Conservation (phyloP, 768 basidiomycete species). For the Suillus sp. region DNA sequence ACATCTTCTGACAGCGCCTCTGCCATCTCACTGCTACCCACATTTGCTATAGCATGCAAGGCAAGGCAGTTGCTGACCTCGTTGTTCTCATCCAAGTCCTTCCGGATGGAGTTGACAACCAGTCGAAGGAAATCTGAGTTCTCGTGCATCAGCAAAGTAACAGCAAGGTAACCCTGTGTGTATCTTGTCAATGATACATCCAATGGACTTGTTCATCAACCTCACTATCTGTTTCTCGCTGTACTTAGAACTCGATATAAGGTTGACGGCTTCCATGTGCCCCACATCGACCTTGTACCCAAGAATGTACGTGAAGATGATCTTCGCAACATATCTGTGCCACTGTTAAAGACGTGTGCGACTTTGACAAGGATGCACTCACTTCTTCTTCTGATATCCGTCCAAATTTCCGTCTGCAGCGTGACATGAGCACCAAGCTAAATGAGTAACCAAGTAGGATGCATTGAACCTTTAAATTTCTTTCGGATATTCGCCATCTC, state of each 20-base stretch:
- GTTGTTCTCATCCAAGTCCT: constrained; percentile 92
- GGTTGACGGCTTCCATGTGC: constrained; percentile 98
- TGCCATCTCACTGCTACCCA: constrained; percentile 98
- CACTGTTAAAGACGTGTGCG: constrained; percentile 9
- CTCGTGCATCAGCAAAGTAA: constrained; percentile 97
- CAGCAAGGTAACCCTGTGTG: constrained; percentile 90
- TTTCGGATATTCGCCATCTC: constrained; percentile 99
- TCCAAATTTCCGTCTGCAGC: constrained; percentile 77
- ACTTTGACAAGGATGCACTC: constrained; percentile 29
- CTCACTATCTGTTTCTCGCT: constrained; percentile 98
- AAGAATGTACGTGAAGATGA: constrained; percentile 98
- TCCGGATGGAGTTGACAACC: constrained; percentile 97
- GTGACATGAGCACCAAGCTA: constrained; percentile 11
- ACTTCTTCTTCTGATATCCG: constrained; percentile 94
- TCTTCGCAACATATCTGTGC: constrained; percentile 92
- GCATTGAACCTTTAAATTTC: constrained; percentile 86
- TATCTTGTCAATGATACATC: neutral
- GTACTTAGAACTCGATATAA: constrained; percentile 94
- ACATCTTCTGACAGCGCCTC: constrained; percentile 94
- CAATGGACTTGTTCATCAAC: constrained; percentile 11
- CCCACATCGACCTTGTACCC: constrained; percentile 99
- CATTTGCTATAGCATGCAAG: constrained; percentile 96
- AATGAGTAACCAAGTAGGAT: constrained; percentile 15
- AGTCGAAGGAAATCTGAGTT: constrained; percentile 95
- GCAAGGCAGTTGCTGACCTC: constrained; percentile 97